Evolutionary conservation across 495 filamentous ascomycete genomes (phyloP).

Genomic region (Talaromyces nanjingensis): DNA sequence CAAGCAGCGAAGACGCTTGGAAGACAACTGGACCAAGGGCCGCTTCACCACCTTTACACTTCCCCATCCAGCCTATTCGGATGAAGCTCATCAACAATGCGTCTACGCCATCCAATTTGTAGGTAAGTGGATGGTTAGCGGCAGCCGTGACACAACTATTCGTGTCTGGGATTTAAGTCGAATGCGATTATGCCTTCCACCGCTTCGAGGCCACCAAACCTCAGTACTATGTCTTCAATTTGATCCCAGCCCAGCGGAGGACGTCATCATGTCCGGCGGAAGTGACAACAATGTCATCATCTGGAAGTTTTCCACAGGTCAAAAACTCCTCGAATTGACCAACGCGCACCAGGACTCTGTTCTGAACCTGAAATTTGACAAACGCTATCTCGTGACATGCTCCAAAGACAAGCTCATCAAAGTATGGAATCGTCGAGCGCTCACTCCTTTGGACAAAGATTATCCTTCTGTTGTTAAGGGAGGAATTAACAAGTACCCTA

Average conservation of each 20-base stretch:
- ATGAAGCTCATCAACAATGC: constrained; percentile 85
- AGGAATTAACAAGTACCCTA: constrained; percentile 38
- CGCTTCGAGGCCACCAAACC: constrained; percentile 69
- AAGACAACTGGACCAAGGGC: constrained; percentile 85
- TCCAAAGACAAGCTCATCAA: constrained; percentile 97
- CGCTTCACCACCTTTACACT: constrained; percentile 81
- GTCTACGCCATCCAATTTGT: constrained; percentile 92
- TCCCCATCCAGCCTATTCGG: constrained; percentile 70
- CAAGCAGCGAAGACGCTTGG: constrained; percentile 75
- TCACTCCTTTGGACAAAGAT: constrained; percentile 60
- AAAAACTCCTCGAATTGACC: constrained; percentile 62
- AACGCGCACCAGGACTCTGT: constrained; percentile 84
- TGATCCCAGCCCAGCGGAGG: constrained; percentile 82
- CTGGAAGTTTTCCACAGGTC: constrained; percentile 88
- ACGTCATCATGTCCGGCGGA: constrained; percentile 88
- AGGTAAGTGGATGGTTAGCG: constrained; percentile 81
- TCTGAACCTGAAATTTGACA: constrained; percentile 90
- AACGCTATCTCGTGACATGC: constrained; percentile 86
- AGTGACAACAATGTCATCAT: constrained; percentile 85
- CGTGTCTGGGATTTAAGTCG: constrained; percentile 89
- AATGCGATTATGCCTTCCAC: constrained; percentile 60
- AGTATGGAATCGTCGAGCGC: constrained; percentile 75
- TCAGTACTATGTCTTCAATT: constrained; percentile 96
- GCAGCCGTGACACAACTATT: constrained; percentile 80
- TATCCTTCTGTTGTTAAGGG: constrained; percentile 46